These are phyloP conservation scores for Fragilaria radians DNA, from an alignment of 108 stramenopile genomes.

Conservation along the genomic window DNA sequence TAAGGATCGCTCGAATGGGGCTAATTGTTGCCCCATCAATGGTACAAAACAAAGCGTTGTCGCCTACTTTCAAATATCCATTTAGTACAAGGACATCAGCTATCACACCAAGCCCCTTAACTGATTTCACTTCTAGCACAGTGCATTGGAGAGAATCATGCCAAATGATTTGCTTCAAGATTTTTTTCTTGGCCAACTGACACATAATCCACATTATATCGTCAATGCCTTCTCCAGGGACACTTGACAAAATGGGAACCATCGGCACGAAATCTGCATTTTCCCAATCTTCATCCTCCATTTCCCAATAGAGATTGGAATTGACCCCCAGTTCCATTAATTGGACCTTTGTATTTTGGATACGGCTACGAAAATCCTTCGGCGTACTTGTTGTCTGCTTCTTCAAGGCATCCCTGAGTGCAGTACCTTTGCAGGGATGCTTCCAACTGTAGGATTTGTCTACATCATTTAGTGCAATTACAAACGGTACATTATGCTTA, in stretches of 20 bases:
- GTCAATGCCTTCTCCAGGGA: slow-evolving; percentile 98
- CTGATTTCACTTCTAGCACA: slow-evolving; percentile 97
- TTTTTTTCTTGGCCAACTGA: slow-evolving; percentile 89
- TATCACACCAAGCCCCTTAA: slow-evolving; percentile 98
- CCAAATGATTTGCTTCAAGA: slow-evolving; percentile 92
- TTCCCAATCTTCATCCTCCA: slow-evolving; percentile 91
- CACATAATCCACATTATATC: slow-evolving; percentile 92
- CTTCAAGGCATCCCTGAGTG: slow-evolving; percentile 89
- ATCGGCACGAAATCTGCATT: slow-evolving; percentile 90
- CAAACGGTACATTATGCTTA: slow-evolving; percentile 90
- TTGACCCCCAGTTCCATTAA: slow-evolving; percentile 95
- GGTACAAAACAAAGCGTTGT: slow-evolving; percentile 95
- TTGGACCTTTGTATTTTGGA: slow-evolving; percentile 76
- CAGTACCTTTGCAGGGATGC: slow-evolving; percentile 78
- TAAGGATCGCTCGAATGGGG: slow-evolving; percentile 93
- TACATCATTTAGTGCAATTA: slow-evolving; percentile 98
- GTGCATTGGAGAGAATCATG: slow-evolving; percentile 89
- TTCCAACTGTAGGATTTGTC: slow-evolving; percentile 98
- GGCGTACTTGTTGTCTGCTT: slow-evolving; percentile 83
- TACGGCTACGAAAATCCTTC: slow-evolving; percentile 87
- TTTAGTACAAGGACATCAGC: slow-evolving; percentile 96
- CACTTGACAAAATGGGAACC: slow-evolving; percentile 96
- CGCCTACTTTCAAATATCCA: slow-evolving; percentile 88
- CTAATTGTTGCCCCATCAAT: slow-evolving; percentile 97
- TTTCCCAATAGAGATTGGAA: slow-evolving; percentile 99